Percentiles rank a stretch among this genome's conserved stretches.
phyloP scores from a whole-genome alignment of 2,329 filamentous ascomycete species.

The Lizonia empirigonia region DNA sequence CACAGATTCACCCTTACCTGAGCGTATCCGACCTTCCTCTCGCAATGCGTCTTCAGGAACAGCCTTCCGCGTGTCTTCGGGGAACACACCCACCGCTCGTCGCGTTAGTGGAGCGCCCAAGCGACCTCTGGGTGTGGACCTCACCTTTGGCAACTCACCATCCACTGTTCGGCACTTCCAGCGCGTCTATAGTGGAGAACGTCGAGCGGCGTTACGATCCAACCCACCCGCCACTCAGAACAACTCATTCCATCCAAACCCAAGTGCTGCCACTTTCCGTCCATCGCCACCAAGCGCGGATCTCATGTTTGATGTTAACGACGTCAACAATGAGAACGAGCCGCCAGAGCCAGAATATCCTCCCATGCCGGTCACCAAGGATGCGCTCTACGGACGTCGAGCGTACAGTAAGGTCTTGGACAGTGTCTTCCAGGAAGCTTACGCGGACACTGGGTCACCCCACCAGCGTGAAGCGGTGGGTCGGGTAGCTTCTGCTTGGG shows the following conservation, averaged over 20 bases:
- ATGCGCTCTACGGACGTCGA: conserved; percentile 79
- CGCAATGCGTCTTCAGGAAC: conserved; percentile 50
- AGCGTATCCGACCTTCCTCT: conserved; percentile 35
- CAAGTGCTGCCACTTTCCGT: conserved; percentile 45
- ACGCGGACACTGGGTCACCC: conserved; percentile 74
- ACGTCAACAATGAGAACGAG: conserved; percentile 66
- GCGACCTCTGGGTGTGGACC: conserved; percentile 83
- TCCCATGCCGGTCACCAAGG: conserved; percentile 66
- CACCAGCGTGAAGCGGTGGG: conserved; percentile 84
- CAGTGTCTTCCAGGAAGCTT: conserved; percentile 79
- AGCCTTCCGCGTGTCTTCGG: conserved; percentile 43
- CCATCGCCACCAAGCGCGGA: conserved; percentile 43
- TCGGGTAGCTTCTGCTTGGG: conserved; percentile 83
- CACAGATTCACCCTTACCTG: conserved; percentile 45
- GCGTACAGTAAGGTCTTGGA: conserved; percentile 83
- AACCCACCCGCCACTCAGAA: conserved; percentile 32
- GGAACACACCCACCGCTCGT: conserved; percentile 51
- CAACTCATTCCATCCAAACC: conserved; percentile 43
- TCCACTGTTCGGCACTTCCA: conserved; percentile 93
- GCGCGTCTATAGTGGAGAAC: conserved; percentile 73
- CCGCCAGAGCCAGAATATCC: conserved; percentile 58
- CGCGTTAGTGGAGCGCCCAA: conserved; percentile 57
- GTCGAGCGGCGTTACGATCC: conserved; percentile 38
- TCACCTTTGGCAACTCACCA: conserved; percentile 91
- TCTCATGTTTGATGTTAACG: conserved; percentile 64